These are phyloP conservation scores for Platanthera zijinensis DNA, from an alignment of 106 monocot genomes.

Conservation along the genomic window DNA sequence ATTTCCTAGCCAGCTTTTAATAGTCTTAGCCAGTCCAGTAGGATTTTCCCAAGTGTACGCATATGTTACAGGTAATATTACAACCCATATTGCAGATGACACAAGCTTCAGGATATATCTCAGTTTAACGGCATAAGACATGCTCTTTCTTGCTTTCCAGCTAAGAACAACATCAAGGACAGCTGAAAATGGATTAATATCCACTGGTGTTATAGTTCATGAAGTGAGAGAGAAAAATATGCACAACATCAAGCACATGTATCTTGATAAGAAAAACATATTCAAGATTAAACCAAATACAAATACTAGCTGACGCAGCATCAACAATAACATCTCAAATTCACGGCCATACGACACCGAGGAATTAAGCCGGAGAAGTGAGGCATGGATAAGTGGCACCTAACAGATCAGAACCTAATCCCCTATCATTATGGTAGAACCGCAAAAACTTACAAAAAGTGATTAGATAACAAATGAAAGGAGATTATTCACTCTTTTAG, in stretches of 20 bases:
- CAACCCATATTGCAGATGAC: conserved; percentile 77
- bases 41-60: conserved; percentile 87
- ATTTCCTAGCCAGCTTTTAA: conserved; percentile 77
- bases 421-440: too few species aligned
- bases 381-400: too few species aligned
- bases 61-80: conserved; percentile 82
- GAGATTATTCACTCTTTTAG: too few species aligned
- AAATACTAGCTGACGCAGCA: neutral
- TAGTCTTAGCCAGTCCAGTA: conserved; percentile 54
- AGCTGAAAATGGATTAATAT: conserved; percentile 21
- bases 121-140: conserved; percentile 70
- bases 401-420: too few species aligned
- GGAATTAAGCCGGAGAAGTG: too few species aligned
- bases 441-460: too few species aligned
- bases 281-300: neutral
- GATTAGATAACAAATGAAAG: too few species aligned
- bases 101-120: conserved; percentile 82
- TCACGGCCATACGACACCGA: too few species aligned
- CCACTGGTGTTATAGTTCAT: neutral
- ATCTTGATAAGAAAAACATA: neutral
- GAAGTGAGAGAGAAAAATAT: neutral
- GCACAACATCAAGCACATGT: neutral
- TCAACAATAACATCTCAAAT: too few species aligned
- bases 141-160: conserved; percentile 81
- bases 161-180: conserved; percentile 76